These are phyloP conservation scores for Arbutus unedo DNA, from an alignment of 148 eudicot genomes.

Conservation along the genomic window DNA sequence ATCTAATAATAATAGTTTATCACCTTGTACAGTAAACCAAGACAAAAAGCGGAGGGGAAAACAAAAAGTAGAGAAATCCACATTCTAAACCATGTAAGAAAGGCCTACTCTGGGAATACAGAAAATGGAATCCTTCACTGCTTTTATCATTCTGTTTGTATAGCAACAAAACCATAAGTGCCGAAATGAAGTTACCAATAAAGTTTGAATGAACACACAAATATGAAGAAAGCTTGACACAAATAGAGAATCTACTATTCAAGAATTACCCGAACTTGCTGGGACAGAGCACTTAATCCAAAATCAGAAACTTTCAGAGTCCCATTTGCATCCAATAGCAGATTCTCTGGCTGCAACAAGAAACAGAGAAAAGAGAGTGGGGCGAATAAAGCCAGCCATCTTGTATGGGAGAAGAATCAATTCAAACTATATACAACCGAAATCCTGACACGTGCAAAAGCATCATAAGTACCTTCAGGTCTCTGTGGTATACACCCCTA, in stretches of 20 bases:
- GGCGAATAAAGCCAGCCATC: neutral
- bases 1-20: neutral
- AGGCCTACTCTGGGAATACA: neutral
- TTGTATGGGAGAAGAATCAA: neutral
- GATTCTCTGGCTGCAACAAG: constrained; percentile 76
- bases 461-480: constrained; percentile 60
- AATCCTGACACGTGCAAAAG: neutral
- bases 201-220: neutral
- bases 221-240: neutral
- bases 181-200: neutral
- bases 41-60: neutral
- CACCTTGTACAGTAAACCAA: neutral
- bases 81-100: neutral
- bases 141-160: neutral
- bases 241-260: constrained; percentile 2
- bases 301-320: constrained; percentile 96
- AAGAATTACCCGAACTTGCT: constrained; percentile 74
- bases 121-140: neutral
- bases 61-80: neutral
- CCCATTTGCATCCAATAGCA: constrained; percentile 74
- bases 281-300: constrained; percentile 95
- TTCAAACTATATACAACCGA: neutral
- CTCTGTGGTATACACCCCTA: constrained; percentile 96
- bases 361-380: neutral
- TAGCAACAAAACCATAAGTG: neutral